phyloP scores from a whole-genome alignment of 2,329 filamentous ascomycete species.

The Ophiostoma triangulosporum region DNA sequence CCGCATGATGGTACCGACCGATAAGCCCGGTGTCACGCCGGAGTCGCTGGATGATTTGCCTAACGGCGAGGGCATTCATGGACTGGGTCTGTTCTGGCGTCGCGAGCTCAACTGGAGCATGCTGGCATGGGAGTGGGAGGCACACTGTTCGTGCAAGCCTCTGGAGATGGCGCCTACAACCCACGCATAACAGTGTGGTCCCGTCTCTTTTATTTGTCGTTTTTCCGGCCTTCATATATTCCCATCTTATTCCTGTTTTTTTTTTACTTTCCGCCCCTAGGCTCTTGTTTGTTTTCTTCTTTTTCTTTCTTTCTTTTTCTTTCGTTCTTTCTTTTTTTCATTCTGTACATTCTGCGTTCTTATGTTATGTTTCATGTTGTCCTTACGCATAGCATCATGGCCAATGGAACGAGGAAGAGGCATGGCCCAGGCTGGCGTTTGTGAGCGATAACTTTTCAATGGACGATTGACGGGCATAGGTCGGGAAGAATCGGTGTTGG shows the following conservation, averaged over 20 bases:
- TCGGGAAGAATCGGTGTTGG: background rate
- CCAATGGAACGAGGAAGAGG: background rate
- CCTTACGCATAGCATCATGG: background rate
- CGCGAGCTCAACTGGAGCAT: slow-evolving; percentile 79
- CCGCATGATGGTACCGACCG: slow-evolving; percentile 25
- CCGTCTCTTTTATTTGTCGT: background rate
- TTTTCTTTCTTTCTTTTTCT: background rate
- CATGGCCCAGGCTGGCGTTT: background rate
- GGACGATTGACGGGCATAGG: background rate
- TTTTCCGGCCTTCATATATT: background rate
- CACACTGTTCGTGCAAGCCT: slow-evolving; percentile 25
- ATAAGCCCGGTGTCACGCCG: background rate
- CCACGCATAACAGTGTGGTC: slow-evolving; percentile 10
- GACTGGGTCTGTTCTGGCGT: slow-evolving; percentile 57
- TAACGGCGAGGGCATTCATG: slow-evolving; percentile 24
- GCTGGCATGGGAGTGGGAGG: slow-evolving; percentile 64
- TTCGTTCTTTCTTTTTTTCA: background rate
- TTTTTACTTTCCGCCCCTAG: background rate
- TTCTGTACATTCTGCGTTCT: too few relatives aligned
- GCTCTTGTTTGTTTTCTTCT: background rate
- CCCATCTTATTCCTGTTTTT: too few relatives aligned
- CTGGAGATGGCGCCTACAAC: slow-evolving; percentile 13
- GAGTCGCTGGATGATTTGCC: background rate
- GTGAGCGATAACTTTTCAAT: background rate
- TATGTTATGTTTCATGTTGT: too few relatives aligned